Evolutionary conservation across 495 filamentous ascomycete genomes (phyloP).

Genomic region (Xylaria cubensis): DNA sequence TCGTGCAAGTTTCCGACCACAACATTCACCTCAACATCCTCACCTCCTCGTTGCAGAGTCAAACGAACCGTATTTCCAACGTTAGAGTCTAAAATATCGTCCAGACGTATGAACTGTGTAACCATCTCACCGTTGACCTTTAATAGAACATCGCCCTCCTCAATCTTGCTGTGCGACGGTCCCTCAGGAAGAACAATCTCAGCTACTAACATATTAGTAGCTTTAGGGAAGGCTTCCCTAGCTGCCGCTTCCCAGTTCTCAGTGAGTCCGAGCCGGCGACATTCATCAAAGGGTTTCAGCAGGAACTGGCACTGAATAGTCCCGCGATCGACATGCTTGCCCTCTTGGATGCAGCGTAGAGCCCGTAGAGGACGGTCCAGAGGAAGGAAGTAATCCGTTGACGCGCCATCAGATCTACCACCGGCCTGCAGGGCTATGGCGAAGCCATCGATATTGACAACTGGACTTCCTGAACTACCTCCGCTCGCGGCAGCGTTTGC

Average conservation of each 20-base stretch:
- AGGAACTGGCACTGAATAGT: slow-evolving; percentile 99
- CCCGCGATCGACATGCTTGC: slow-evolving; percentile 76
- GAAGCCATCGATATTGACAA: slow-evolving; percentile 93
- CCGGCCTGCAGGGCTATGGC: slow-evolving; percentile 95
- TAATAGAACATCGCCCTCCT: slow-evolving; percentile 95
- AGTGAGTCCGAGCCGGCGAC: slow-evolving; percentile 84
- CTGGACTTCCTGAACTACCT: slow-evolving; percentile 94
- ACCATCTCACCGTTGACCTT: slow-evolving; percentile 94
- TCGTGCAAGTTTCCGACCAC: slow-evolving; percentile 88
- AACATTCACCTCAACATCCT: slow-evolving; percentile 85
- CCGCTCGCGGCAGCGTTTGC: slow-evolving; percentile 95
- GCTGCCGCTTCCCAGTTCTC: slow-evolving; percentile 85
- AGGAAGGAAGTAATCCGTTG: slow-evolving; percentile 97
- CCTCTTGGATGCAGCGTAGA: slow-evolving; percentile 80
- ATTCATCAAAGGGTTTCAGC: slow-evolving; percentile 97
- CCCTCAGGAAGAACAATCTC: slow-evolving; percentile 94
- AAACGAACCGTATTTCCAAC: slow-evolving; percentile 78
- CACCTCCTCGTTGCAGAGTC: slow-evolving; percentile 84
- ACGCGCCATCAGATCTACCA: slow-evolving; percentile 89
- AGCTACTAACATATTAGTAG: slow-evolving; percentile 95
- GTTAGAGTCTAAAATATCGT: slow-evolving; percentile 88
- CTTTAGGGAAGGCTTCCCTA: slow-evolving; percentile 82
- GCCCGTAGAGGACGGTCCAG: slow-evolving; percentile 88
- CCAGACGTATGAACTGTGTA: slow-evolving; percentile 92
- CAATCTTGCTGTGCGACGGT: slow-evolving; percentile 80